Base-by-base conservation (phyloP, 2,329 filamentous ascomycete genomes). In the Gliomastix tumulicola region DNA sequence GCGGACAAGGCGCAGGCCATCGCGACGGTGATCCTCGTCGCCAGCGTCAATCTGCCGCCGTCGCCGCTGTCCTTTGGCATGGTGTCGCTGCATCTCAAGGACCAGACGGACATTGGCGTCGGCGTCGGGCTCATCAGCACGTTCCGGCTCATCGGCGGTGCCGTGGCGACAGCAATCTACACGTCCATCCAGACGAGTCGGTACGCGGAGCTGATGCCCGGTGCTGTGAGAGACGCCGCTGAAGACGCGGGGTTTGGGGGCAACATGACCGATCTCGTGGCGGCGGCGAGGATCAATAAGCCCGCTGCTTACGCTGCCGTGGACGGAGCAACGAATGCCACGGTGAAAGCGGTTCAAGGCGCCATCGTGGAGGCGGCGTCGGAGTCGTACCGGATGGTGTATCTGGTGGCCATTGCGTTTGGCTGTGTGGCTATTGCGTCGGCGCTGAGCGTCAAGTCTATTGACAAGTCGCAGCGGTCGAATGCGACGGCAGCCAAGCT, bases 161-260 rank as follows among this genome's bases (percentile, higher is more conserved):
- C 59, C 11, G 49, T 62, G 4, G 57, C 57, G 8, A 58, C 53
- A 3, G 56, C 55, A 16, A 59, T 63, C 38, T 63, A 59, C 47
- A 57, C 54, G 2, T 49, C 53, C 17, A 56, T 62, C 30, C 49
- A 53, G 35, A 48, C 50, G 8, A 52, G 49, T 30, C 44, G 50
- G 25, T 57, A 55, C 43, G 39, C 36, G 7, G 36, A 47, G 37
- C 41, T 39, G 25, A 46, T 48, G 8, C 46, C 49, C 4, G 36
- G 31, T n/a, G 30, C 45, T 27, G 41, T 52, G 41, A 43, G 37
- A 4, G 42, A 43, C 8, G 46, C 51, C 6, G 45, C 50, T n/a
- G 18, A 37, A 11, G 33, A 31, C 10, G 45, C 48, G 10, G 43
- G 41, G 18, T 32, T 17, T 11, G 32, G 30, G 16, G 30, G 41